Base-by-base conservation (phyloP, 192 early-diverging fungal species). In the Mortierella antarctica region DNA sequence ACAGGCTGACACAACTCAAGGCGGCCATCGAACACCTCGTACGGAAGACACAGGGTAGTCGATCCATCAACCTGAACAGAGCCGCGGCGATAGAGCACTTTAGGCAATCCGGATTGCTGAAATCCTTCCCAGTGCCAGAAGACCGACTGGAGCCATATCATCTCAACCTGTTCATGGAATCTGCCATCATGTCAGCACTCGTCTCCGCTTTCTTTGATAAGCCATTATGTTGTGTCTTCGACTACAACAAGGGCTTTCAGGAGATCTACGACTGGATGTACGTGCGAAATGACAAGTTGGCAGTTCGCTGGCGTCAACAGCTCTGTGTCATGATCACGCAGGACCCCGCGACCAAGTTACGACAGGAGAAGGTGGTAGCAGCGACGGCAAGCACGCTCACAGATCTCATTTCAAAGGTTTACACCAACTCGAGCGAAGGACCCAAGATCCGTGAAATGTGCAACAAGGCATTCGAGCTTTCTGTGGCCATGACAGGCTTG, bases 271-370 rank as follows among this genome's bases (percentile, higher is more conserved):
- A 80, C 40, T 80, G 77, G 77, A 80, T 80, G 77, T 58, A 44
- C 42, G 15, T 41, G 11, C 50, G 70, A 12, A 80, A 71, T 55
- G 21, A 50, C 48, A 64, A 44, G 7, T 53, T 65, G 15, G 77
- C 77, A 13, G 65, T 80, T 20, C 77, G 77, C 13, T 80, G 77
- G 77, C 77, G 77, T 46, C 77, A 80, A 42, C 77, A 80, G 47
- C 64, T 80, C 17, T 71, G 77, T 45, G 64, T 67, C 40, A 80
- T 80, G 77, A 42, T 80, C 15, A 65, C 60, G 5, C 70, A 71
- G 60, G 77, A 80, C 53, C 65, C 77, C 13, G 64, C 48, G 46
- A 68, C 59, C n/a, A 72, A 72, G 40, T 17, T 10, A 11, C 69
- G 65, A 67, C 69, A 72, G 65, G 55, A 71, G 7, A 20, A 53